Conservation (phyloP, 2,329 filamentous ascomycete species). For the Fusarium pseudoanthophilum region DNA sequence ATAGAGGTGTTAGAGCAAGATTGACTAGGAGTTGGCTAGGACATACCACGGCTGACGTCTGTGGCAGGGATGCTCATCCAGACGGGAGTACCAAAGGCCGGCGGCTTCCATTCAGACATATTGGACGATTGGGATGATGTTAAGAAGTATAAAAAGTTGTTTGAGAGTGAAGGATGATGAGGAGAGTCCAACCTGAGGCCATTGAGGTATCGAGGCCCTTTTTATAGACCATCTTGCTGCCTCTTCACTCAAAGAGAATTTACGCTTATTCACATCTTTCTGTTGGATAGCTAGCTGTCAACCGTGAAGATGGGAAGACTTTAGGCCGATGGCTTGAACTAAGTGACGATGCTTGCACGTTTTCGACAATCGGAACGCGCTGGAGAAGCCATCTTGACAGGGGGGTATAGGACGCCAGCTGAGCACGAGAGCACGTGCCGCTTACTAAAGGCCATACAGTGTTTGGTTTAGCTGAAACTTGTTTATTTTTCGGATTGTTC, state of each 20-base stretch:
- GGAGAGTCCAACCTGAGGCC: conserved; percentile 1
- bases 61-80: conserved; percentile 47
- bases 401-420: conserved; percentile 17
- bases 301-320: conserved; percentile 25
- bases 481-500: neutral
- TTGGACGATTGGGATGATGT: neutral
- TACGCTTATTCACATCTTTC: conserved; percentile 7
- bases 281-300: neutral
- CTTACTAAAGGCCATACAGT: conserved; percentile 4
- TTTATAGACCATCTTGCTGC: conserved; percentile 27
- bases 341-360: conserved; percentile 31
- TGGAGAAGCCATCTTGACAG: conserved; percentile 18
- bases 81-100: conserved; percentile 43
- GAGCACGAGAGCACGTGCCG: conserved; percentile 39
- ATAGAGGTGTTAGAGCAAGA: neutral
- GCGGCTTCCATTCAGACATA: conserved; percentile 47
- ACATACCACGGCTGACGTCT: conserved; percentile 43
- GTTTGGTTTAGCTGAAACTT: neutral
- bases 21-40: neutral
- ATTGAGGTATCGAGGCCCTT: neutral
- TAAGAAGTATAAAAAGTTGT: neutral
- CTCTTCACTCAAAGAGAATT: neutral
- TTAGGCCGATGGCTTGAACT: conserved; percentile 38
- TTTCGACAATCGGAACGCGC: conserved; percentile 36
- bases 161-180: neutral